Evolutionary conservation across 192 early-diverging fungal genomes (phyloP).

Genomic region (Funneliformis geosporum): DNA sequence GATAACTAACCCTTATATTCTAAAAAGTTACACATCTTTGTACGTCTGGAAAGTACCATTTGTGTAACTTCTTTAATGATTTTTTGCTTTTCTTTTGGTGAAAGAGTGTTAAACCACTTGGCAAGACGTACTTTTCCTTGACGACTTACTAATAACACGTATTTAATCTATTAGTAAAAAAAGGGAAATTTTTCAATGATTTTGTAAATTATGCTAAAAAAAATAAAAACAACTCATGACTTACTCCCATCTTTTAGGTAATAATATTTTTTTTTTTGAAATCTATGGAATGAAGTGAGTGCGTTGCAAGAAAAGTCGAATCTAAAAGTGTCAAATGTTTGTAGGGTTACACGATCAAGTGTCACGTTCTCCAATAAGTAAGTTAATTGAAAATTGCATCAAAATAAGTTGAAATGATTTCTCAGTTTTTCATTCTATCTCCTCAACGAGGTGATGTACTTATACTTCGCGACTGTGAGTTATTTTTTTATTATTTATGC

Average conservation of each 20-base stretch:
- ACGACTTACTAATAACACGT: slow-evolving; percentile 74
- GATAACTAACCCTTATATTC: slow-evolving; percentile 83
- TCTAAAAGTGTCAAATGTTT: not conserved
- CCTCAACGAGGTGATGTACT: slow-evolving; percentile 21
- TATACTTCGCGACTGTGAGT: slow-evolving; percentile 28
- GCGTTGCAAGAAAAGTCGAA: not conserved
- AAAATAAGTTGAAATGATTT: slow-evolving; percentile 21
- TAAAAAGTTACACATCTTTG: slow-evolving; percentile 98
- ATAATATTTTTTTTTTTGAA: no score
- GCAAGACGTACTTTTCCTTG: slow-evolving; percentile 82
- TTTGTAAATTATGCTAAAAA: not conserved
- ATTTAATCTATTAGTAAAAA: slow-evolving; percentile 60
- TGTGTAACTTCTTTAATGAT: slow-evolving; percentile 93
- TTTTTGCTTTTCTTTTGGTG: slow-evolving; percentile 90
- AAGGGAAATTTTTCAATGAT: not conserved
- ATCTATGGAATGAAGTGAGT: not conserved
- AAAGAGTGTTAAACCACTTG: slow-evolving; percentile 79
- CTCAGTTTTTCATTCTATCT: slow-evolving; percentile 31
- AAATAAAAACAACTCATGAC: not conserved
- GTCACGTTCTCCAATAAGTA: not conserved
- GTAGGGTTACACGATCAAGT: not conserved
- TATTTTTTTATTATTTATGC: not conserved
- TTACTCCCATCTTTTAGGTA: not conserved
- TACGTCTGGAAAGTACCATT: slow-evolving; percentile 81
- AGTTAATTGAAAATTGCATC: not conserved